Base-by-base conservation (phyloP, 331 rosid genomes). In the Quercus tomentella region DNA sequence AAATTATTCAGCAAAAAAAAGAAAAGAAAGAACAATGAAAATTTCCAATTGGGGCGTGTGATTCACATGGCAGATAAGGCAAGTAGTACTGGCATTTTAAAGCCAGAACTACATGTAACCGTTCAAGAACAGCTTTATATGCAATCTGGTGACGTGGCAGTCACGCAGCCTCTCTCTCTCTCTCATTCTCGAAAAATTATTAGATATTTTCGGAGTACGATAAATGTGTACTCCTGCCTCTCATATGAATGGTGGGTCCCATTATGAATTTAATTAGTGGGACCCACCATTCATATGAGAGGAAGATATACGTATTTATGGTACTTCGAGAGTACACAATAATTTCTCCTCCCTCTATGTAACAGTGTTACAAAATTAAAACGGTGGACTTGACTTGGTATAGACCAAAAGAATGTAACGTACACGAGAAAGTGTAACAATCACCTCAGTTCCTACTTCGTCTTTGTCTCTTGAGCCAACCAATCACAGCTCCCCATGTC, bases 401-500 rank as follows among this genome's bases (percentile, higher is more conserved):
- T 31, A 55, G 69, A 84, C 82, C 84, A 79, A 70, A 77, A 52
- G 82, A 72, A 87, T 80, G 88, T 80, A 77, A 87, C 82, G 80
- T 79, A 75, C 55, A 81, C 21, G 31, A 61, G 31, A 61, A 61
- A 61, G 5, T 61, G 67, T 72, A 56, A 73, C 22, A 26, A 72
- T 28, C 25, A 16, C 35, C 76, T 77, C 18, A 11, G 81, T 77
- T 14, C 84, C 88, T 56, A 82, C 23, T 4, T 79, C n/a, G 52
- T 45, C 1, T 51, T 73, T 43, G 76, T 82, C 79, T 79, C 86
- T 76, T 79, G 73, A 81, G n/a, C 77, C 65, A 31, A 43, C 90
- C 89, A 88, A 77, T 85, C 88, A 55, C 63, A 41, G 18, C 77
- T 60, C 83, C 8, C 76, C 97, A 90, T 88, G 5, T 90, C 79